Conservation (phyloP, 2,329 filamentous ascomycete genomes). For the Dichotomopilus funicola region DNA sequence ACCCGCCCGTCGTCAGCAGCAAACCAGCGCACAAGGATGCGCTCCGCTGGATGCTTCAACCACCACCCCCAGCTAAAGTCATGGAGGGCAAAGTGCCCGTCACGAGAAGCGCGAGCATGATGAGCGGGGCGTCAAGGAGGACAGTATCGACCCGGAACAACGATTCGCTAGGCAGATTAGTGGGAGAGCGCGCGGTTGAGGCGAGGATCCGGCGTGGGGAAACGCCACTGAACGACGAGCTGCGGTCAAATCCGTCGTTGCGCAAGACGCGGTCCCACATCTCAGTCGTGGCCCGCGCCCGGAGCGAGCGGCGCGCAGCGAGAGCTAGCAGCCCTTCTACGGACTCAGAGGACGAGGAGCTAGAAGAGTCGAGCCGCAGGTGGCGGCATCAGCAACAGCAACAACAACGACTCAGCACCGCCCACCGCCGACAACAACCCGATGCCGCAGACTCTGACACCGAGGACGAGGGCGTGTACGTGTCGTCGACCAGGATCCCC, state of each 20-base stretch:
- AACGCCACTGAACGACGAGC: constrained; percentile 25
- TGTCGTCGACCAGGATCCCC: constrained; percentile 15
- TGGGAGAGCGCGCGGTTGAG: constrained; percentile 41
- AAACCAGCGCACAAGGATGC: constrained; percentile 63
- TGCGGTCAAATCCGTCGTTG: constrained; percentile 17
- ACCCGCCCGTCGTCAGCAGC: constrained; percentile 76
- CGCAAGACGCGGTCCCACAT: constrained; percentile 20
- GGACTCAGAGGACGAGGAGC: constrained; percentile 24
- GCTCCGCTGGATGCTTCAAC: constrained; percentile 86
- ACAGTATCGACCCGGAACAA: constrained; percentile 37
- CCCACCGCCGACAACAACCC: neutral
- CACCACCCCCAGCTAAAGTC: constrained; percentile 78
- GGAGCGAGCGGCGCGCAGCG: constrained; percentile 23
- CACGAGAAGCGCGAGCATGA: constrained; percentile 54
- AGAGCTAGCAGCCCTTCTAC: constrained; percentile 24
- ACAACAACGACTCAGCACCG: too few species aligned
- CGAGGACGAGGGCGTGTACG: constrained; percentile 25
- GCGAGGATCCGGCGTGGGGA: constrained; percentile 41
- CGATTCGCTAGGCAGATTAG: constrained; percentile 36
- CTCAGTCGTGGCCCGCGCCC: constrained; percentile 21
- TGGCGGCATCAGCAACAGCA: constrained; percentile 15
- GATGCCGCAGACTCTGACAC: constrained; percentile 23
- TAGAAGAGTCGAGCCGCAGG: constrained; percentile 13
- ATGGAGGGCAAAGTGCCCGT: constrained; percentile 82
- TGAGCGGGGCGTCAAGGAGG: constrained; percentile 43